These are phyloP conservation scores for Sclerotinia subarctica DNA, from an alignment of 2,329 filamentous ascomycete genomes.

Conservation along the genomic window DNA sequence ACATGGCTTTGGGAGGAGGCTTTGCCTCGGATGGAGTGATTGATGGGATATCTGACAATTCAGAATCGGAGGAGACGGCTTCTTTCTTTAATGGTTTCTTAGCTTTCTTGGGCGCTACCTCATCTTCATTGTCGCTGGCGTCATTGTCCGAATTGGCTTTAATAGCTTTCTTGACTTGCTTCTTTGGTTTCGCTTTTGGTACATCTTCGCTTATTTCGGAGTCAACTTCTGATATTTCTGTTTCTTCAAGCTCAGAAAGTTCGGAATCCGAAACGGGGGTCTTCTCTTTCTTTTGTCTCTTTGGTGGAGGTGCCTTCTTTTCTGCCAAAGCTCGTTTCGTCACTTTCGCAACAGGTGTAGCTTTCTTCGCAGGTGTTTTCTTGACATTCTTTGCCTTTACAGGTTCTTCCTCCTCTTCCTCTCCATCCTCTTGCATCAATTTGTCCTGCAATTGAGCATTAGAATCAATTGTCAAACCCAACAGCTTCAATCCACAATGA, in stretches of 20 bases:
- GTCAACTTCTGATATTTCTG: conserved; percentile 19
- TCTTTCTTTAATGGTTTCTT: not conserved
- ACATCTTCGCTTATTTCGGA: conserved; percentile 27
- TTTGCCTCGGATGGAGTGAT: conserved; percentile 4
- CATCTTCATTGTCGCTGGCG: conserved; percentile 15
- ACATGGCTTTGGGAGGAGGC: conserved; percentile 18
- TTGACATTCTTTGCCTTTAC: conserved; percentile 32
- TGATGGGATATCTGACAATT: conserved; percentile 12
- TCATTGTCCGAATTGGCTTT: not conserved
- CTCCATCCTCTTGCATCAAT: conserved; percentile 25
- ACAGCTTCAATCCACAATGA: not conserved
- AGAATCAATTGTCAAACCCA: not conserved
- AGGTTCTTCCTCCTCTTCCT: conserved; percentile 42
- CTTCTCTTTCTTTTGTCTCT: conserved; percentile 36
- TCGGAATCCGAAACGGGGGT: conserved; percentile 25
- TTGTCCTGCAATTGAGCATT: conserved; percentile 10
- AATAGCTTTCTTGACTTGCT: not conserved
- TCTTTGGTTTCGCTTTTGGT: conserved; percentile 18
- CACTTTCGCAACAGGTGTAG: conserved; percentile 41
- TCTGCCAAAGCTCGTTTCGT: conserved; percentile 42
- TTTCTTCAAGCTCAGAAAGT: conserved; percentile 9
- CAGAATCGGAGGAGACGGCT: not conserved
- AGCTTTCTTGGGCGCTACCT: not conserved
- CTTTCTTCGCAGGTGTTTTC: conserved; percentile 9
- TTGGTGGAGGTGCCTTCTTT: conserved; percentile 39